Evolutionary conservation across 495 filamentous ascomycete genomes (phyloP).

Genomic region (Pseudoneurospora amorphoporcata): DNA sequence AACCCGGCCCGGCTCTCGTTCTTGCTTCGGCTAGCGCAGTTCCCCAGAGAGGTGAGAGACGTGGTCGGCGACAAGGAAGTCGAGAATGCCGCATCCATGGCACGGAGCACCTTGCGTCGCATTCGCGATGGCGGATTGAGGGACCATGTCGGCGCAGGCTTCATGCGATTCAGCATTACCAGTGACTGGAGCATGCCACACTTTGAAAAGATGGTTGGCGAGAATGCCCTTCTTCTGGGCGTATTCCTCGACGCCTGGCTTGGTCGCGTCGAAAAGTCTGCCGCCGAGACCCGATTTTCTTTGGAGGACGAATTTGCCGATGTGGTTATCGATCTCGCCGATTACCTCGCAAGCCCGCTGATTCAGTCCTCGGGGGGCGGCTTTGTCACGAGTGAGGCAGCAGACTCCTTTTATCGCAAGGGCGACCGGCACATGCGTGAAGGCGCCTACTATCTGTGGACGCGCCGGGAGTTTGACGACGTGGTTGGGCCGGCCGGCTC

Average conservation of each 20-base stretch:
- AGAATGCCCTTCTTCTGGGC: conserved; percentile 80
- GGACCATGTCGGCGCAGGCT: conserved; percentile 84
- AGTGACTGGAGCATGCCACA: conserved; percentile 85
- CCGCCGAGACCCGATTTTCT: neutral
- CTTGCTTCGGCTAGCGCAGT: conserved; percentile 64
- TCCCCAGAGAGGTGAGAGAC: conserved; percentile 63
- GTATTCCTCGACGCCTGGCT: conserved; percentile 86
- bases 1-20: conserved; percentile 80
- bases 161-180: conserved; percentile 84
- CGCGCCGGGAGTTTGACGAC: conserved; percentile 71
- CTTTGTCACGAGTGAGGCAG: conserved; percentile 85
- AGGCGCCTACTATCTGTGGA: conserved; percentile 95
- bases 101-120: conserved; percentile 62
- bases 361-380: conserved; percentile 60
- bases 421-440: conserved; percentile 80
- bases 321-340: conserved; percentile 70
- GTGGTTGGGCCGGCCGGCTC: conserved; percentile 44
- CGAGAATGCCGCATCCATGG: conserved; percentile 67
- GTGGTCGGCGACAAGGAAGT: conserved; percentile 79
- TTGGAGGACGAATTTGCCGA: conserved; percentile 54
- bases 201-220: conserved; percentile 98
- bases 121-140: conserved; percentile 84
- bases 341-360: conserved; percentile 64
- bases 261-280: conserved; percentile 45
- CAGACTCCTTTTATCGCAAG: conserved; percentile 68